Base-by-base conservation (phyloP, 2,329 filamentous ascomycete species). In the Exophiala sideris region DNA sequence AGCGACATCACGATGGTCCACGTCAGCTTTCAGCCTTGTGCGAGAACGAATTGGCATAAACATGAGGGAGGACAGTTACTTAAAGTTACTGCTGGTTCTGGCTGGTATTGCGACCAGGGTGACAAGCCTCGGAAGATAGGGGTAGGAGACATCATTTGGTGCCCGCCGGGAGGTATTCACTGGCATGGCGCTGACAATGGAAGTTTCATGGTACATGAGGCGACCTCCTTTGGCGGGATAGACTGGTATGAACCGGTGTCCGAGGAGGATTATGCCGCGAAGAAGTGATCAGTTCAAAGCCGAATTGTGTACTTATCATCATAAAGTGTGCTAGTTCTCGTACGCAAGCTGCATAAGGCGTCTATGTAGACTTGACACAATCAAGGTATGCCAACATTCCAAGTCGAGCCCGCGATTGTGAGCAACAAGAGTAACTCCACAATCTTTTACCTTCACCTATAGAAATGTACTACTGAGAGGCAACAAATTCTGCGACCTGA, bases 181-280 rank as follows among this genome's bases (percentile, higher is more conserved):
- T 76, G 74, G 73, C 73, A 76, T 61, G 73, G 73, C 3, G 73
- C 71, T 2, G 73, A 71, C 38, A 68, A 68, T n/a, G 64, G 62
- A 7, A 73, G 68, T 47, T 61, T 68, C 50, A 71, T 76, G 72
- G 66, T 68, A 45, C 73, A 76, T 64, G 62, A 66, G 54, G 71
- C 67, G 5, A 66, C 71, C 45, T 66, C 65, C 14, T 57, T 70
- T 20, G 72, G 72, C 1, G 66, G 66, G 47, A 71, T 68, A 5
- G 67, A 62, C n/a, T 73, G 71, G 71, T 58, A 65, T 32, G 66
- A 70, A 2, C 65, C 67, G 45, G 67, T 73, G 5, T 61, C 60
- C 8, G 67, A 72, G 45, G 65, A 67, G 46, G 70, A 73, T 21
- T 73, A 73, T 51, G 39, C 49, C 16, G 21, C n/a, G 36, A 53